phyloP scores from a whole-genome alignment of 1,284 basidiomycete species.

The Marasmius fiardii region DNA sequence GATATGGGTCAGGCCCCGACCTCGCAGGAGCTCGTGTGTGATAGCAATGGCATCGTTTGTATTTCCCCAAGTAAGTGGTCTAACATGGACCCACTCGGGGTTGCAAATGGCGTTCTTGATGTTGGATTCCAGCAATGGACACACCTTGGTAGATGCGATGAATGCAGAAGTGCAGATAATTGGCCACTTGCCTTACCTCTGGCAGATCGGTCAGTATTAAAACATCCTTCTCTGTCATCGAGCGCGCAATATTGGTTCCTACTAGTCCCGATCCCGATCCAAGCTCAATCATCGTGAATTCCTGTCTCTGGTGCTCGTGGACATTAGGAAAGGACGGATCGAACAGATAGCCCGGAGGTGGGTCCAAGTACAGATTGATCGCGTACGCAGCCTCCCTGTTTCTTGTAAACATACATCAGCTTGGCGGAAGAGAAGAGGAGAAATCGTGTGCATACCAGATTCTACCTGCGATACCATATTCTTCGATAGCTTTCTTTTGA shows the following conservation, averaged over 20 bases:
- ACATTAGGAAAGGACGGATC: conserved; percentile 52
- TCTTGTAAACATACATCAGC: conserved; percentile 9
- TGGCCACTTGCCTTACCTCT: conserved; percentile 32
- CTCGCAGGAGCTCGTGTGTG: conserved; percentile 32
- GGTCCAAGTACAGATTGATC: conserved; percentile 52
- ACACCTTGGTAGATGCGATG: conserved; percentile 34
- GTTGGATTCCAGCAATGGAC: conserved; percentile 56
- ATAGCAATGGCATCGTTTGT: conserved; percentile 36
- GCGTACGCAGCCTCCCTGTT: conserved; percentile 74
- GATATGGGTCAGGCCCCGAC: conserved; percentile 49
- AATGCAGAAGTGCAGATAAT: not conserved
- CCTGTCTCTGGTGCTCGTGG: conserved; percentile 2
- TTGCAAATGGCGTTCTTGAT: conserved; percentile 22
- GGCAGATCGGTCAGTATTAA: conserved; percentile 69
- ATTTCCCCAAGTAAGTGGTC: conserved; percentile 69
- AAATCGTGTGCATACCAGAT: conserved; percentile 51
- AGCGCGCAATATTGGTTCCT: conserved; percentile 42
- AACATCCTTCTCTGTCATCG: conserved; percentile 30
- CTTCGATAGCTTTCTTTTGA: conserved; percentile 58
- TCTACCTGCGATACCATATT: conserved; percentile 74
- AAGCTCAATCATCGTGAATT: conserved; percentile 52
- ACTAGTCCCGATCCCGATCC: conserved; percentile 73
- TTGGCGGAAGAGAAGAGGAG: conserved; percentile 6
- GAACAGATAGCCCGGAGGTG: conserved; percentile 37
- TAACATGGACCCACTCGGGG: conserved; percentile 29